A percentile compares a stretch with the other conserved stretches of the same genome.
phyloP scores from a whole-genome alignment of 441 rosid genomes.

The Biscutella laevigata region DNA sequence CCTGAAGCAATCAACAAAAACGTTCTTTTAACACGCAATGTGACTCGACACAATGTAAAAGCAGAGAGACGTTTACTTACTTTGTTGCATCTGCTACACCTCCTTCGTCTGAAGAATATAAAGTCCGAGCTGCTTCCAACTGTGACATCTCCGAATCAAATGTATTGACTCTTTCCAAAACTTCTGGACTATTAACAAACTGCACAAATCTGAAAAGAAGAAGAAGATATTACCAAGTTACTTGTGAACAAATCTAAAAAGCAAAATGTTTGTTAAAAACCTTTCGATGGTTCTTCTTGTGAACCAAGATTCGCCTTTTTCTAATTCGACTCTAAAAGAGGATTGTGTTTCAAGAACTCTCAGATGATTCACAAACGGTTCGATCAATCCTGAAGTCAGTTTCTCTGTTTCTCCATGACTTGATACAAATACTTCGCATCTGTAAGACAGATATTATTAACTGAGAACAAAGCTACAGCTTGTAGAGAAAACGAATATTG shows the following conservation, averaged over 20 bases:
- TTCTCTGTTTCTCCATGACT: slow-evolving; percentile 72
- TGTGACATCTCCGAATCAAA: slow-evolving; percentile 89
- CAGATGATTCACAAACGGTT: slow-evolving; percentile 76
- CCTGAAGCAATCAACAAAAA: slow-evolving; percentile 33
- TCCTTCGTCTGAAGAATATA: slow-evolving; percentile 58
- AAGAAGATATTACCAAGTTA: no score
- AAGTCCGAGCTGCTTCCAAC: slow-evolving; percentile 78
- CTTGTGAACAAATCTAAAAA: no score
- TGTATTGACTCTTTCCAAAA: slow-evolving; percentile 69
- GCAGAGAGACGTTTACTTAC: slow-evolving; percentile 38
- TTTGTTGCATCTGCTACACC: slow-evolving; percentile 67
- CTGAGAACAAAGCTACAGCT: not conserved
- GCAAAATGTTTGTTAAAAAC: slow-evolving; percentile 27
- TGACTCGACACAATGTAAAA: no score
- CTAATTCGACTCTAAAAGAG: slow-evolving; percentile 53
- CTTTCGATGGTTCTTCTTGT: slow-evolving; percentile 93
- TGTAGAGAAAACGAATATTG: no score
- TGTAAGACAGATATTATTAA: slow-evolving; percentile 23
- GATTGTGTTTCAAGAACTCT: slow-evolving; percentile 62
- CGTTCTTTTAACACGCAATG: not conserved
- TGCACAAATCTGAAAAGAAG: slow-evolving; percentile 75
- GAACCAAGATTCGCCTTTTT: slow-evolving; percentile 61
- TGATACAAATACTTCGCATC: slow-evolving; percentile 72
- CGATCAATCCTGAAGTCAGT: slow-evolving; percentile 73
- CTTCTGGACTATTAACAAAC: slow-evolving; percentile 78